Evolutionary conservation across 2,329 filamentous ascomycete species (phyloP), one percentile per base, ranked within the genome.

Genomic region (Ascochyta viciae-villosae): DNA sequence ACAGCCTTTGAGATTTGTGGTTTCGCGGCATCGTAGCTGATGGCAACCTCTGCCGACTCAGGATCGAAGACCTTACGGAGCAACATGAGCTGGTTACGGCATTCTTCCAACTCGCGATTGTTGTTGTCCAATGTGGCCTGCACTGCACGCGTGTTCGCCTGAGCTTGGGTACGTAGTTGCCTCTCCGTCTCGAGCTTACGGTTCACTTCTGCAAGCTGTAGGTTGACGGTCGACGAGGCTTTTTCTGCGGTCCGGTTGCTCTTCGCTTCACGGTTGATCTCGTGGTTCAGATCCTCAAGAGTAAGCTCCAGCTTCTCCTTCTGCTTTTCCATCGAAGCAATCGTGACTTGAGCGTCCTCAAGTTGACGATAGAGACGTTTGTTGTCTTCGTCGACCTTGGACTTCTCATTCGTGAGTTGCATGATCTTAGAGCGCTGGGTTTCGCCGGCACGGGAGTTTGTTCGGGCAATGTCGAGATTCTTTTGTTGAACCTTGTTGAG

Each of bases 401-500:
- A 76, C 78, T 96, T 98, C 70, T 97, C 94, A 15, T 88, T 85
- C 61, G 94, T 92, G 26, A 97, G 80, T 55, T 88, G 87, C 35
- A 85, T 76, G 43, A 97, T 81, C 63, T 95, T 90, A 2, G 88
- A 84, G 34, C 93, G 88, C 42, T 92, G 91, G 29, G 87, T 90
- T 65, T 98, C 94, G 58, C 86, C 92, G 27, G 90, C 94, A 56
- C 89, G 89, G 5, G 93, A 96, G 57, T 87, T 91, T 0, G 94
- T 95, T 41, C 95, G 87, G 37, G 94, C 94, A 74, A 99, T 96
- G 72, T 99, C 94, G 6, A 99, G 84, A 27, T 96, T 95, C 80
- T 98, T 98, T 70, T 98, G 94, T 70, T 98, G 94, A 16, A 99
- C 83, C 77, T 98, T 98, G 79, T 97, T 98, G 63, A 98, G 83